A percentile compares a stretch with the other conserved stretches of the same genome.
phyloP scores from a whole-genome alignment of 768 basidiomycete genomes.

The Russula olivacea region DNA sequence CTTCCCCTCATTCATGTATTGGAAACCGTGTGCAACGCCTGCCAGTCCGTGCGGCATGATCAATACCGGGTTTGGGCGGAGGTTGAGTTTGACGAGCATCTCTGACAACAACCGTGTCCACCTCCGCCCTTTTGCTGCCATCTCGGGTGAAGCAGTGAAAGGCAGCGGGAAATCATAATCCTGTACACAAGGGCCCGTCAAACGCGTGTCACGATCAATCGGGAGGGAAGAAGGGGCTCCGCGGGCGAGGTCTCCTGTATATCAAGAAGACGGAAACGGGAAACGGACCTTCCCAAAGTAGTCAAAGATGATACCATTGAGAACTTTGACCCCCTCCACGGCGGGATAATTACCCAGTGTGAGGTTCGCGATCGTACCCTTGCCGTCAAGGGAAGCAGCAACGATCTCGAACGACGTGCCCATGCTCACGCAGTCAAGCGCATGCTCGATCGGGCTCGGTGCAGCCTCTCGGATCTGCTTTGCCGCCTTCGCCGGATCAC shows the following conservation, averaged over 20 bases:
- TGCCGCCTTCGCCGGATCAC: constrained; percentile 17
- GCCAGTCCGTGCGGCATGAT: constrained; percentile 20
- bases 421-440: constrained; percentile 1
- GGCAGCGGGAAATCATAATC: constrained; percentile 6
- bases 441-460: neutral
- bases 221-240: neutral
- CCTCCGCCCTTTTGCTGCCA: neutral
- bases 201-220: neutral
- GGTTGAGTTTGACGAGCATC: constrained; percentile 6
- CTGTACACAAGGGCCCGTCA: neutral
- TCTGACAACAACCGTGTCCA: constrained; percentile 7
- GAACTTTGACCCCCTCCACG: neutral
- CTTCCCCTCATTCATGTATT: constrained; percentile 23
- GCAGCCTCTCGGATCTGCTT: constrained; percentile 17
- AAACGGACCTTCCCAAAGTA: constrained; percentile 13
- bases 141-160: constrained; percentile 9
- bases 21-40: constrained; percentile 13
- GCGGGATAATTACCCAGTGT: neutral
- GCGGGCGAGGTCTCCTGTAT: too few species aligned
- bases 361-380: constrained; percentile 3
- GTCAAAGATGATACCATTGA: neutral
- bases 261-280: too few species aligned
- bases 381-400: neutral
- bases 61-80: constrained; percentile 17
- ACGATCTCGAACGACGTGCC: constrained; percentile 1